Evolutionary conservation across 2,329 filamentous ascomycete species (phyloP).

Genomic region (Verticillium tricorpus): DNA sequence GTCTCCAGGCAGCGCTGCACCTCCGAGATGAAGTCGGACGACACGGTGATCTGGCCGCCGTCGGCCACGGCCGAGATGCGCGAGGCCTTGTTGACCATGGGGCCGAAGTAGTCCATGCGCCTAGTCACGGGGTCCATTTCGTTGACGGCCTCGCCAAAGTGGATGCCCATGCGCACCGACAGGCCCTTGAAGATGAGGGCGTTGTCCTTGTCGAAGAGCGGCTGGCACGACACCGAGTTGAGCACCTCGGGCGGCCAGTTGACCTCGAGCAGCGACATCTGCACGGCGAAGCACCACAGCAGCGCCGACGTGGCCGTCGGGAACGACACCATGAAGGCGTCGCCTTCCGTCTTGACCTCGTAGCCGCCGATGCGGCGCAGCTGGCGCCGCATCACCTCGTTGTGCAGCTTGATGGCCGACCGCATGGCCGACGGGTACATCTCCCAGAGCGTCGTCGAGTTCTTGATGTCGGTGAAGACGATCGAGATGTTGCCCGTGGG

Average conservation of each 20-base stretch:
- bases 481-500: slow-evolving; percentile 88
- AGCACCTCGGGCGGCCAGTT: slow-evolving; percentile 92
- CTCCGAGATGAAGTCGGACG: slow-evolving; percentile 93
- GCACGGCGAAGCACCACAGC: slow-evolving; percentile 94
- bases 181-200: slow-evolving; percentile 89
- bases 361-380: slow-evolving; percentile 92
- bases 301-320: slow-evolving; percentile 91
- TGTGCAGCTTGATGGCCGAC: slow-evolving; percentile 94
- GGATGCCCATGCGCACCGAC: slow-evolving; percentile 95
- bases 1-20: slow-evolving; percentile 87
- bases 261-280: slow-evolving; percentile 80
- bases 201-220: slow-evolving; percentile 76
- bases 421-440: slow-evolving; percentile 93
- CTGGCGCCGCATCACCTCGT: slow-evolving; percentile 92
- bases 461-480: slow-evolving; percentile 99
- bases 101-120: slow-evolving; percentile 98
- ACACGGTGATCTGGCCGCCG: slow-evolving; percentile 94
- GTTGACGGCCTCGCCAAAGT: slow-evolving; percentile 91
- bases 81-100: slow-evolving; percentile 97
- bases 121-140: slow-evolving; percentile 94
- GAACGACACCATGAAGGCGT: slow-evolving; percentile 99
- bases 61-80: slow-evolving; percentile 93
- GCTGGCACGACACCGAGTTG: slow-evolving; percentile 78
- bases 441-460: slow-evolving; percentile 94
- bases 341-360: slow-evolving; percentile 98